Base-by-base conservation (phyloP, 2,329 filamentous ascomycete species). In the Paramyrothecium roridum region DNA sequence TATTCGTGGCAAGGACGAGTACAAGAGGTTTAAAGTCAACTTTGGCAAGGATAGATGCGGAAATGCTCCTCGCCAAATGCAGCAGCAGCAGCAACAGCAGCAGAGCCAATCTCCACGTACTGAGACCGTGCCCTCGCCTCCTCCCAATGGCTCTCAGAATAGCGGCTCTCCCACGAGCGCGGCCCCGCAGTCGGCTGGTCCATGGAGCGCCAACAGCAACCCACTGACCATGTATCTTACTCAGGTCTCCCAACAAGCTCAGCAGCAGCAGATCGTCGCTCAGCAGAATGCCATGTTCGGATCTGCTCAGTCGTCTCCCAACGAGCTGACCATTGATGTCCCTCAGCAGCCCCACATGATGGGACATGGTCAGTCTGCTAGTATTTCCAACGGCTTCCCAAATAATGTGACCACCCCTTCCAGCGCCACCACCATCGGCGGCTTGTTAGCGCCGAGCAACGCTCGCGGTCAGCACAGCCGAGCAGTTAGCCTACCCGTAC, bases 11-110 rank as follows among this genome's bases (percentile, higher is more conserved):
- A 92, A 93, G 69, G 95, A 98, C 47, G 95, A 99, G 68, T 99
- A 99, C 81, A 91, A 87, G 75, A 88, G 95, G 66, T 99, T 99
- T 86, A 99, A 99, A 83, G 93, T 99, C 72, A 99, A 99, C 79
- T 99, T 99, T 70, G 95, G 95, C 74, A 99, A 99, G 79, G 95
- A 99, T 70, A 87, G 95, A 55, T 99, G 95, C 67, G 95, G 95
- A 63, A 99, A 99, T 76, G 89, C 95, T 52, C 95, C 95, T 48
- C 88, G 95, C 57, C 95, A 98, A 76, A 83, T 90, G 37, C 37
- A 43, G 37, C 37, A 43, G 37, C 37, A 43, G 37, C 26, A 30
- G 48, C 21, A 50, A n/a, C 48, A 48, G 62, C 85, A 88, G 71
- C 76, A 88, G 62, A 78, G 81, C 53, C 83, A 88, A 67, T 87